A percentile compares a stretch with the other conserved stretches of the same genome.
phyloP scores from a whole-genome alignment of 345 rosid genomes.

The Dimocarpus longan region DNA sequence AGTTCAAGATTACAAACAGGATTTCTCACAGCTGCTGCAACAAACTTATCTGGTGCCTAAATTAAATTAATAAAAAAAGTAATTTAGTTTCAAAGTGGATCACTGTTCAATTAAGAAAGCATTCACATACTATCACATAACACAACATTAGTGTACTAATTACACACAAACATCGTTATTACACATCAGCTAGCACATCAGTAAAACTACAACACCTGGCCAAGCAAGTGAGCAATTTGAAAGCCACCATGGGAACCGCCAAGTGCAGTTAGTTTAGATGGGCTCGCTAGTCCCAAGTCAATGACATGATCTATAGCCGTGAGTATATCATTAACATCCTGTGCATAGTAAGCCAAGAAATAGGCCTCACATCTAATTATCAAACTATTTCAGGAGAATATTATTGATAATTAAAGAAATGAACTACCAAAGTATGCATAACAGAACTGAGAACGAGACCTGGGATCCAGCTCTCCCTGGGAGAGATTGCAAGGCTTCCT shows the following conservation, averaged over 20 bases:
- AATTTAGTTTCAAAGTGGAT: neutral
- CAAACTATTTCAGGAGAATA: neutral
- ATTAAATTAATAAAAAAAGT: neutral
- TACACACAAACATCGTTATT: neutral
- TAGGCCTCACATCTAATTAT: neutral
- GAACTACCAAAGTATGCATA: neutral
- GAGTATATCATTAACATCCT: slow-evolving; percentile 88
- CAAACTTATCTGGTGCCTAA: slow-evolving; percentile 87
- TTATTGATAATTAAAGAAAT: neutral
- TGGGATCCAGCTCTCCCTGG: slow-evolving; percentile 88
- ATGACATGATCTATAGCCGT: slow-evolving; percentile 75
- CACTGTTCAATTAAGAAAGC: neutral
- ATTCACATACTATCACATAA: neutral
- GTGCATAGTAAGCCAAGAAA: slow-evolving; percentile 21
- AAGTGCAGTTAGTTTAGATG: slow-evolving; percentile 71
- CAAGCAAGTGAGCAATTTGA: slow-evolving; percentile 86
- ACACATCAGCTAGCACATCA: neutral
- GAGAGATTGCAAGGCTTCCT: slow-evolving; percentile 96
- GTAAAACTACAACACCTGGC: slow-evolving; percentile 60
- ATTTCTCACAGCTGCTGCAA: slow-evolving; percentile 83
- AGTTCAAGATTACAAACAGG: slow-evolving; percentile 81
- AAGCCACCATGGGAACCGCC: slow-evolving; percentile 98
- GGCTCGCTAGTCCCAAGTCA: slow-evolving; percentile 62
- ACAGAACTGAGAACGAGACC: slow-evolving; percentile 42
- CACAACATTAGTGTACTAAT: neutral